Base-by-base conservation (phyloP, 2,329 filamentous ascomycete species). In the Hypomyces perniciosus region DNA sequence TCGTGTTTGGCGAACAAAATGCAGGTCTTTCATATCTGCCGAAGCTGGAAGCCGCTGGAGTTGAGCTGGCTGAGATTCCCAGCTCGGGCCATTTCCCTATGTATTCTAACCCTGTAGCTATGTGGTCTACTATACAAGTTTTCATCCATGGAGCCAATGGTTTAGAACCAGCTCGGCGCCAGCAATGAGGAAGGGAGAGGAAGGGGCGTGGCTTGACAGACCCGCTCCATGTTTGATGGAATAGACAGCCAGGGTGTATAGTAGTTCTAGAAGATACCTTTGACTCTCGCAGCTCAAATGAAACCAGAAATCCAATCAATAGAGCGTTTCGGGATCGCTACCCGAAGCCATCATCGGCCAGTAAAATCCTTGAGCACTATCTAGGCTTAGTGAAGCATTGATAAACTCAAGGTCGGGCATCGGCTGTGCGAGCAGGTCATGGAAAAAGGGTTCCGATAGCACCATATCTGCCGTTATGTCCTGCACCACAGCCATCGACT, bases 381-480 rank as follows among this genome's bases (percentile, higher is more conserved):
- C 40, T 42, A 42, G 40, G 40, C 40, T 28, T 13, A 42, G 13
- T 8, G 40, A 42, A 29, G 40, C 44, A 53, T 68, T 64, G 4
- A 68, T 61, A n/a, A 68, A 68, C 41, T 65, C 59, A 30, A 68
- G 48, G 31, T 68, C 65, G 8, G 67, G 31, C 1, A 65, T 58
- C 0, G 65, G 63, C 53, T 69, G 66, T 0, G 62, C 61, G 6
- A 69, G 39, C 0, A 69, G 55, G 20, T 68, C 65, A 28, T 69
- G 66, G 31, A 69, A 31, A 2, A 65, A 68, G 0, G 67, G 66
- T 33, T 69, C 67, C 0, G 64, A 63, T 3, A 69, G 46, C 0
- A 65, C 65, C 66, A 69, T 68, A 0, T 65, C 66, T 0, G 66
- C 63, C 1, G 67, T 68, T 40, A 56, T 59, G 8, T 46, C 44